Base-by-base conservation (phyloP, 1,139 yeast species). In the Hyphopichia buzzinii region DNA sequence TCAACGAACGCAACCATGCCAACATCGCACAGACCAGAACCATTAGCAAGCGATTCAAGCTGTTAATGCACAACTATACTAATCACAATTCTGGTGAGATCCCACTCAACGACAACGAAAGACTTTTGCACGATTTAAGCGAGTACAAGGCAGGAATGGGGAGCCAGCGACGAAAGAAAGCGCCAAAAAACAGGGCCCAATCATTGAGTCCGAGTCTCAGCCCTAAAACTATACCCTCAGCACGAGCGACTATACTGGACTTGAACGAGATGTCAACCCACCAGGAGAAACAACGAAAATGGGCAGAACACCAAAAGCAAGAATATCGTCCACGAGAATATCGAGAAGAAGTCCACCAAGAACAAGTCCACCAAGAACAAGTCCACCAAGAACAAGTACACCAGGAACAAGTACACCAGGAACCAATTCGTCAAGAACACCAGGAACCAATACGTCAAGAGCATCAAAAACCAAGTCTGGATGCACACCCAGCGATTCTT, bases 1-100 rank as follows among this genome's bases (percentile, higher is more conserved):
- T 59, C 37, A 61, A 61, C 38, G 39, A 41, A 4, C 39, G 40
- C 14, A 45, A 47, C 31, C 39, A 50, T 19, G 36, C 58, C 24
- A 46, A 44, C 13, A 54, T 60, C 13, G 39, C 58, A 3, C 66
- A 60, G 39, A 49, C 59, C n/a, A 34, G 66, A 30, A 61, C 66
- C 7, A 48, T 61, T 31, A 59, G 54, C 35, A 61, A 59, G 32
- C 47, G 66, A 21, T 61, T 58, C 41, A 56, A 55, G 33, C 37
- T 39, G 7, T 38, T 61, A 11, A 48, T 55, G 11, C 50, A 48
- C 35, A 59, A 61, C 41, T 43, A 59, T 23, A 56, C 56, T 33
- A 41, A 52, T 26, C 28, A 46, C 5, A 26, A 34, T 23, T 47
- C 43, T 11, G 34, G 47, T 23, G 41, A 42, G 15, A 4, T 28